phyloP scores from a whole-genome alignment of 768 basidiomycete genomes.

The Amanita fuliginea region DNA sequence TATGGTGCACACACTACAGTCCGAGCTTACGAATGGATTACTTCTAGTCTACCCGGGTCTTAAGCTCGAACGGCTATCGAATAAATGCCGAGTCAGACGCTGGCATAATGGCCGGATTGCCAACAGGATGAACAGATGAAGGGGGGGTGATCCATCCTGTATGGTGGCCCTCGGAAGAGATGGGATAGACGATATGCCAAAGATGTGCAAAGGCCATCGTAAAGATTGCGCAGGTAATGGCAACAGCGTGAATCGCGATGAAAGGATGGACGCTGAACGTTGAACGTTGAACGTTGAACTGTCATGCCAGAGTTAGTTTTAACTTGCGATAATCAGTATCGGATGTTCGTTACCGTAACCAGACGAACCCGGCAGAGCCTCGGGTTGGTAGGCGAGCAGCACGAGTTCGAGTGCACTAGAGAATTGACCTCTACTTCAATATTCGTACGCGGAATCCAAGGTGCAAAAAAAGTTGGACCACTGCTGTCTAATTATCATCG shows the following conservation, averaged over 20 bases:
- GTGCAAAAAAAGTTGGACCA: neutral
- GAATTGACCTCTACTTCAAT: neutral
- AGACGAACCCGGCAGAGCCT: neutral
- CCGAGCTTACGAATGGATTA: neutral
- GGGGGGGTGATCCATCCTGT: neutral
- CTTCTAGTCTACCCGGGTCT: neutral
- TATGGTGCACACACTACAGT: neutral
- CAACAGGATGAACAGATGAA: neutral
- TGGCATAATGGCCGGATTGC: neutral
- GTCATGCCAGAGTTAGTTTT: neutral
- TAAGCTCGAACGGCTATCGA: neutral
- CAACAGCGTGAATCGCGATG: neutral
- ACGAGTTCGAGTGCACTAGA: neutral
- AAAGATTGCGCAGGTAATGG: too few species aligned
- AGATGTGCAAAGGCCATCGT: neutral
- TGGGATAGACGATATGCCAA: neutral
- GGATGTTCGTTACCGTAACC: neutral
- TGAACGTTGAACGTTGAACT: neutral
- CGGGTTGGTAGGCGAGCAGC: neutral
- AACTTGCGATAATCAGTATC: neutral
- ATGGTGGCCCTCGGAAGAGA: neutral
- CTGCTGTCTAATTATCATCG: neutral
- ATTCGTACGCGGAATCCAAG: neutral
- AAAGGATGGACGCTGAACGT: neutral
- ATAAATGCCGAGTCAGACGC: neutral